Evolutionary conservation across 2,329 filamentous ascomycete genomes (phyloP).

Genomic region (Fusarium miscanthi): DNA sequence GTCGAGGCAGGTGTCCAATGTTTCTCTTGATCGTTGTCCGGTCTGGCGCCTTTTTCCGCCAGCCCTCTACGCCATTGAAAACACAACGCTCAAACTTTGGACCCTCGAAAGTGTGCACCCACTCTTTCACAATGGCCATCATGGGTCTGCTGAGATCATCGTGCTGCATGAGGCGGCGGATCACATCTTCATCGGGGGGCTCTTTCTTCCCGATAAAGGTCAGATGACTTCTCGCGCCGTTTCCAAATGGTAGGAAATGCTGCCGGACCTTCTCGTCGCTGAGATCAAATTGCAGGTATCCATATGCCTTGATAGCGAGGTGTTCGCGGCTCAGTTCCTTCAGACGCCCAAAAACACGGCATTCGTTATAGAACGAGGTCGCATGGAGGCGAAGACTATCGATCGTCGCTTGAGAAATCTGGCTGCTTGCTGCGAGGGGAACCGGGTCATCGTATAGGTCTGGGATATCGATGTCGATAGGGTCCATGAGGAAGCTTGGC

Average conservation of each 20-base stretch:
- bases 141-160: background rate
- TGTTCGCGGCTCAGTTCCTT: constrained; percentile 19
- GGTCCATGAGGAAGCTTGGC: background rate
- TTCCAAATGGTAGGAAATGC: background rate
- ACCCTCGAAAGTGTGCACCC: background rate
- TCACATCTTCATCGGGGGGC: background rate
- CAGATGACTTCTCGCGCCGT: background rate
- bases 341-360: constrained; percentile 18
- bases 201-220: background rate
- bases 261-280: background rate
- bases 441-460: background rate
- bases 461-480: background rate
- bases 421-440: background rate
- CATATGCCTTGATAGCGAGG: constrained; percentile 6
- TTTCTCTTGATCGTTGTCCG: background rate
- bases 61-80: no score
- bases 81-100: no score
- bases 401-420: background rate
- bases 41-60: no score
- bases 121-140: constrained; percentile 29
- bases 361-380: constrained; percentile 12
- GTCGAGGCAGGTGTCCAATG: background rate
- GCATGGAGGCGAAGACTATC: background rate
- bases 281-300: background rate
- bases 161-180: background rate